Evolutionary conservation across 192 early-diverging fungal genomes (phyloP).

Genomic region (Gigaspora rosea): DNA sequence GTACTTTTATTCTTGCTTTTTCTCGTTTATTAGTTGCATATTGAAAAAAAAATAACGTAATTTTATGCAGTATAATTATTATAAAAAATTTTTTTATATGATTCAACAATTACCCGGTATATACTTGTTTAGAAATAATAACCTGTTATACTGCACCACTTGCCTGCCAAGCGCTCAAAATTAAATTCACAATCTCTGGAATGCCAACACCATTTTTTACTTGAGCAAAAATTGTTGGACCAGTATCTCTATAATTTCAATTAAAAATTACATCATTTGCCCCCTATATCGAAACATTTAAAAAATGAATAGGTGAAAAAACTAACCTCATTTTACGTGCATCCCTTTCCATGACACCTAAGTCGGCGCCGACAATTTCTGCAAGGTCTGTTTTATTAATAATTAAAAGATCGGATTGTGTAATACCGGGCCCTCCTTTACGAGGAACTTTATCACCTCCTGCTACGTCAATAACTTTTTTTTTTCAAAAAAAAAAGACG

Average conservation of each 20-base stretch:
- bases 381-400: slow-evolving; percentile 98
- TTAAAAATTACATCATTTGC: too few relatives aligned
- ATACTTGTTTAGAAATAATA: too few relatives aligned
- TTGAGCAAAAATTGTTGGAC: slow-evolving; percentile 90
- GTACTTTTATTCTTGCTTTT: too few relatives aligned
- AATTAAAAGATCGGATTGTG: slow-evolving; percentile 90
- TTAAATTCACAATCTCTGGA: slow-evolving; percentile 75
- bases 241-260: slow-evolving; percentile 56
- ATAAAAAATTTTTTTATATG: too few relatives aligned
- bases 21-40: too few relatives aligned
- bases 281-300: too few relatives aligned
- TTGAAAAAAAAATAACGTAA: too few relatives aligned
- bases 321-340: slow-evolving; percentile 76
- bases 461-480: slow-evolving; percentile 89
- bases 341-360: slow-evolving; percentile 90
- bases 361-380: slow-evolving; percentile 84
- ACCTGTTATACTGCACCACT: slow-evolving; percentile 44
- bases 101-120: too few relatives aligned
- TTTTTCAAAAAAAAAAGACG: not conserved
- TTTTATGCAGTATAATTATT: too few relatives aligned
- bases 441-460: slow-evolving; percentile 97
- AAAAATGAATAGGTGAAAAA: not conserved
- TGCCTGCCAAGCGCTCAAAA: slow-evolving; percentile 64
- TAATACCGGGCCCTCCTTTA: slow-evolving; percentile 98
- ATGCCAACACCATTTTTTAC: slow-evolving; percentile 89